phyloP scores from a whole-genome alignment of 2,329 filamentous ascomycete genomes.

The Trichoderma sp. region DNA sequence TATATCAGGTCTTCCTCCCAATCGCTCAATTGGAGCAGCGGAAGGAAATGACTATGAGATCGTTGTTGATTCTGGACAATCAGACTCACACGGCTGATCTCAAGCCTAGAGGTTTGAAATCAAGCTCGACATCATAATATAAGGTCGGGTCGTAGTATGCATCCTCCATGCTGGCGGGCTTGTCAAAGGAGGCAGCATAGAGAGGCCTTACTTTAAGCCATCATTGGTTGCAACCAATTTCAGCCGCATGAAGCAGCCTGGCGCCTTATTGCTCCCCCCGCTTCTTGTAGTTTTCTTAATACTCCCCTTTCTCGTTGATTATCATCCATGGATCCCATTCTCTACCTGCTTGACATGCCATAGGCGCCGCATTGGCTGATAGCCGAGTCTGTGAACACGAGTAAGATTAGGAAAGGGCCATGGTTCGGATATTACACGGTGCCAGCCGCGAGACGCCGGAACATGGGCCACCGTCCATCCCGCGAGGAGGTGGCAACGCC shows the following conservation, averaged over 20 bases:
- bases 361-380: not conserved
- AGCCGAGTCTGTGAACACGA: not conserved
- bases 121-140: too few relatives aligned
- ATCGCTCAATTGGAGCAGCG: too few relatives aligned
- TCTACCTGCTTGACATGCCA: not conserved
- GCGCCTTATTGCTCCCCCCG: not conserved
- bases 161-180: too few relatives aligned
- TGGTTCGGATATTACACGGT: not conserved
- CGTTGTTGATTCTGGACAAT: too few relatives aligned
- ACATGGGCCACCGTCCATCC: not conserved
- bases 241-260: not conserved
- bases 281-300: not conserved
- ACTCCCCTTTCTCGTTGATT: not conserved
- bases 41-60: too few relatives aligned
- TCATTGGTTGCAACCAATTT: not conserved
- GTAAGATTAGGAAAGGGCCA: not conserved
- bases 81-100: too few relatives aligned
- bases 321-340: not conserved
- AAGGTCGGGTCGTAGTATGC: too few relatives aligned
- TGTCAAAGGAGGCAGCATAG: too few relatives aligned
- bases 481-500: not conserved
- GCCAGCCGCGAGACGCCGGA: not conserved
- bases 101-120: too few relatives aligned
- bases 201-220: not conserved
- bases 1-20: too few relatives aligned